phyloP scores from a whole-genome alignment of 352 stramenopile genomes.

The Peronospora tabacina region DNA sequence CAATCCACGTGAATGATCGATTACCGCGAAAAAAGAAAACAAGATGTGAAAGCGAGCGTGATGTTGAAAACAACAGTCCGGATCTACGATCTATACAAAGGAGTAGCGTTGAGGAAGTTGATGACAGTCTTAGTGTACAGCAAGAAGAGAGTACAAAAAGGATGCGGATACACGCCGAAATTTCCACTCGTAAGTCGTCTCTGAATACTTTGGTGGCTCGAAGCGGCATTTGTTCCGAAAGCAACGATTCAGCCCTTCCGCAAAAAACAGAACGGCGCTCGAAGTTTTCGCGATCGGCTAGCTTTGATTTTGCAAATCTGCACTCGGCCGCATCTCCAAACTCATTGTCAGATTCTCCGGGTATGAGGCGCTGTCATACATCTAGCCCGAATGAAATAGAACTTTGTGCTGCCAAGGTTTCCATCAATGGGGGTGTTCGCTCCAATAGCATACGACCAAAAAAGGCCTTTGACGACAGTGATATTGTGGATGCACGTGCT shows the following conservation, averaged over 20 bases:
- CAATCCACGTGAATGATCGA: conserved; percentile 62
- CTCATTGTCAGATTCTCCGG: conserved; percentile 19
- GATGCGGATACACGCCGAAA: conserved; percentile 4
- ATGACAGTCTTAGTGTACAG: conserved; percentile 11
- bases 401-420: conserved; percentile 6
- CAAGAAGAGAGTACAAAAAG: conserved; percentile 16
- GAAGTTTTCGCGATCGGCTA: conserved; percentile 63
- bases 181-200: conserved; percentile 3
- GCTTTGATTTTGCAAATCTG: conserved; percentile 64
- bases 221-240: conserved; percentile 1
- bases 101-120: conserved; percentile 23
- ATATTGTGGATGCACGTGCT: conserved; percentile 57
- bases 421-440: conserved; percentile 17
- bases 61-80: conserved; percentile 20
- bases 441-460: conserved; percentile 29
- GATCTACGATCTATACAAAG: conserved; percentile 17
- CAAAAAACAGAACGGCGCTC: conserved; percentile 29
- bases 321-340: conserved; percentile 18
- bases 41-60: conserved; percentile 23
- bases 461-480: conserved; percentile 76
- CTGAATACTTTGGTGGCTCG: conserved; percentile 4
- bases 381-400: conserved; percentile 18
- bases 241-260: conserved; percentile 1
- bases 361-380: conserved; percentile 24
- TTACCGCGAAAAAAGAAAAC: conserved; percentile 45